These are phyloP conservation scores for Rhodofomes roseus DNA, from an alignment of 1,284 basidiomycete genomes.

Conservation along the genomic window DNA sequence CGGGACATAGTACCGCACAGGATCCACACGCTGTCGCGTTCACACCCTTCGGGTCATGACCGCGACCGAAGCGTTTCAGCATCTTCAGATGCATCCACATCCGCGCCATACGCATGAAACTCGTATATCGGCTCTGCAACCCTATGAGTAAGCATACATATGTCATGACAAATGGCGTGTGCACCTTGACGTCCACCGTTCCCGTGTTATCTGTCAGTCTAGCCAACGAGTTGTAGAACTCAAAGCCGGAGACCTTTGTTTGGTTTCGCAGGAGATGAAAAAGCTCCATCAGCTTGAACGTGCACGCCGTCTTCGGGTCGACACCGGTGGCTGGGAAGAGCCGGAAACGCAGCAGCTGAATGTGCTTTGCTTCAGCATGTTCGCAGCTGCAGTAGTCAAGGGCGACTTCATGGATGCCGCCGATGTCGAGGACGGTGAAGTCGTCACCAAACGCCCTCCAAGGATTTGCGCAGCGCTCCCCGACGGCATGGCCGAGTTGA, in stretches of 20 bases:
- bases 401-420: slow-evolving; percentile 29
- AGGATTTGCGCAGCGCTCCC: slow-evolving; percentile 7
- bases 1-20: slow-evolving; percentile 24
- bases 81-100: slow-evolving; percentile 18
- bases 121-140: slow-evolving; percentile 12
- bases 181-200: not conserved
- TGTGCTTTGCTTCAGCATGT: not conserved
- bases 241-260: slow-evolving; percentile 24
- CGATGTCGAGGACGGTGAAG: slow-evolving; percentile 29
- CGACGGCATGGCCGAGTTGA: slow-evolving; percentile 21
- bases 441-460: not conserved
- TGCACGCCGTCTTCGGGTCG: slow-evolving; percentile 23
- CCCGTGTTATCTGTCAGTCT: slow-evolving; percentile 12
- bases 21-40: slow-evolving; percentile 13
- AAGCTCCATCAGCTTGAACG: slow-evolving; percentile 24
- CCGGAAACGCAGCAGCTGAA: slow-evolving; percentile 22
- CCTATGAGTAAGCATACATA: not conserved
- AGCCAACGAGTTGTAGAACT: slow-evolving; percentile 23
- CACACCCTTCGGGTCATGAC: slow-evolving; percentile 15
- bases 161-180: too few species aligned
- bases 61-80: slow-evolving; percentile 18
- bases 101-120: slow-evolving; percentile 16
- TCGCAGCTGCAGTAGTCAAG: slow-evolving; percentile 32
- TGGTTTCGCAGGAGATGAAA: slow-evolving; percentile 21
- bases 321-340: slow-evolving; percentile 28